Conservation (phyloP, 2,329 filamentous ascomycete species). For the Microsporum ferrugineum region DNA sequence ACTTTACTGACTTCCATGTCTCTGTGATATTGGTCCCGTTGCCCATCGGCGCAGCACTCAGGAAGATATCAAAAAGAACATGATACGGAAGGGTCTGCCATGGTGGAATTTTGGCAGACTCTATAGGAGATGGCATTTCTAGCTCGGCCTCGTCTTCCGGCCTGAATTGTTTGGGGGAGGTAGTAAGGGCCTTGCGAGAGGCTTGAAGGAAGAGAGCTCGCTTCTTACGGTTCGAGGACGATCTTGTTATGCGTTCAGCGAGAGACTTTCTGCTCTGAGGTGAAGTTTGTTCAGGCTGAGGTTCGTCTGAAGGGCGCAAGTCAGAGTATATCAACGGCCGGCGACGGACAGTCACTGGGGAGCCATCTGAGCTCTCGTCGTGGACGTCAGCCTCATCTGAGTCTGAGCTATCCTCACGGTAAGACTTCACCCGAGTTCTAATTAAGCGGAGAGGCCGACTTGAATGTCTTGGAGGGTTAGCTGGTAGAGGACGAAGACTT, state of each 20-base stretch:
- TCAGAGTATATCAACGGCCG: conserved; percentile 1
- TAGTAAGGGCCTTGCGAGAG: conserved; percentile 4
- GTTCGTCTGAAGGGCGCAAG: not conserved
- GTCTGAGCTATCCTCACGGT: conserved; percentile 29
- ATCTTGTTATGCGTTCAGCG: conserved; percentile 6
- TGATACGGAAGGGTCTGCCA: conserved; percentile 57
- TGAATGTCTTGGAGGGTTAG: conserved; percentile 9
- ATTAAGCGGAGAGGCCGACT: conserved; percentile 27
- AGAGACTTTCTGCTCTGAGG: not conserved
- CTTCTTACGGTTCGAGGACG: conserved; percentile 8
- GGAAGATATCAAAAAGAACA: conserved; percentile 58
- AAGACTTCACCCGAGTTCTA: conserved; percentile 27
- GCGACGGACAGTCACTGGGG: not conserved
- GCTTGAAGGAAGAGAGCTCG: conserved; percentile 11
- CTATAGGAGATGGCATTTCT: conserved; percentile 12
- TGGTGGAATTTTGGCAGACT: conserved; percentile 37
- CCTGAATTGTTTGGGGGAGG: conserved; percentile 10
- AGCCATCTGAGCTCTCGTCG: not conserved
- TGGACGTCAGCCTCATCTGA: conserved; percentile 16
- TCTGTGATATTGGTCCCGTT: conserved; percentile 40
- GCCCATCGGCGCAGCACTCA: conserved; percentile 44
- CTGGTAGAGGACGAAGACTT: conserved; percentile 16
- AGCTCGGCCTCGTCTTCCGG: not conserved
- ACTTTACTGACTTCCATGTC: conserved; percentile 31
- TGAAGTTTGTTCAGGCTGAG: not conserved